phyloP scores from a whole-genome alignment of 2,329 filamentous ascomycete species.

The Ophiostoma triangulosporum region DNA sequence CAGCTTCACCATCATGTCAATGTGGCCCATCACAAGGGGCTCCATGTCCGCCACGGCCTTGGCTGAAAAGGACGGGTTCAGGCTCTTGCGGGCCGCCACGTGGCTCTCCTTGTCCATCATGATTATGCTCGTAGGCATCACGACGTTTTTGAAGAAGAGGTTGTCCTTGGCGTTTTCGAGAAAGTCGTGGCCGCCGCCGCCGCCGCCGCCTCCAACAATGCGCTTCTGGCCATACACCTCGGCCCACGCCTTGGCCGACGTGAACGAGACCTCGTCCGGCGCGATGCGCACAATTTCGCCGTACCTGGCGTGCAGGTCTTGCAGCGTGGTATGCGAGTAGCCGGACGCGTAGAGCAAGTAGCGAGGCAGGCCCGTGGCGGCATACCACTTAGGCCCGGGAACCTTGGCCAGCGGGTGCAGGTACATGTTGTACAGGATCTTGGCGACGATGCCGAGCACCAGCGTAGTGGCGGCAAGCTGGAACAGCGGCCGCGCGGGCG shows the following conservation, averaged over 20 bases:
- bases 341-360: slow-evolving; percentile 1
- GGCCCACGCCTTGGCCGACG: slow-evolving; percentile 22
- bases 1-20: slow-evolving; percentile 6
- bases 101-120: slow-evolving; percentile 6
- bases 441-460: slow-evolving; percentile 1
- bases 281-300: slow-evolving; percentile 31
- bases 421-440: slow-evolving; percentile 9
- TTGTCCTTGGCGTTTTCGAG: slow-evolving; percentile 10
- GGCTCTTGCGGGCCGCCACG: slow-evolving; percentile 2
- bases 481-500: background rate
- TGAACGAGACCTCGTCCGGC: slow-evolving; percentile 30
- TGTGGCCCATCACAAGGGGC: slow-evolving; percentile 7
- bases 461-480: background rate
- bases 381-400: slow-evolving; percentile 20
- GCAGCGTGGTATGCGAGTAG: slow-evolving; percentile 2
- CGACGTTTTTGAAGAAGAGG: slow-evolving; percentile 3
- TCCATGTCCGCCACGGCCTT: slow-evolving; percentile 12
- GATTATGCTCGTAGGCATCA: slow-evolving; percentile 5
- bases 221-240: slow-evolving; percentile 18
- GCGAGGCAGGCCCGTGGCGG: slow-evolving; percentile 13
- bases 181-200: background rate
- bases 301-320: slow-evolving; percentile 22
- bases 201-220: no score
- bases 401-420: slow-evolving; percentile 21
- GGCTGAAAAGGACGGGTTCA: slow-evolving; percentile 11